Evolutionary conservation across 2,329 filamentous ascomycete species (phyloP).

Genomic region (Amauroascus niger): DNA sequence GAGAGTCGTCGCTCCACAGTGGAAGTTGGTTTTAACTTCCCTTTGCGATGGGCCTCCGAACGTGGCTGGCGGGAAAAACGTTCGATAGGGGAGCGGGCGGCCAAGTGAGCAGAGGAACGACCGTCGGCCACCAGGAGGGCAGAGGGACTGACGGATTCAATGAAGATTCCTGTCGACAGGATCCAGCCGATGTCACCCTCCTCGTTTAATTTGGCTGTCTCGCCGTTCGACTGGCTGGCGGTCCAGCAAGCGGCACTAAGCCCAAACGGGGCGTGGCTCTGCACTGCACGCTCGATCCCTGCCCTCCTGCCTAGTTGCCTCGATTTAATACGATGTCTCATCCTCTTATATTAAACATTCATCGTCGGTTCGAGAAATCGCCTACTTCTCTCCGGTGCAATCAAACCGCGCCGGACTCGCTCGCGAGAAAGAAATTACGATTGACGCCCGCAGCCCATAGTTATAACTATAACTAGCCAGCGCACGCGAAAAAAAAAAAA

Average conservation of each 20-base stretch:
- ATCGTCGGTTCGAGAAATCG: not conserved
- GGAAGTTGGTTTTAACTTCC: no score
- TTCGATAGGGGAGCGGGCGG: not conserved
- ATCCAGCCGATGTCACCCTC: slow-evolving; percentile 8
- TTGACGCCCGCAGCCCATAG: no score
- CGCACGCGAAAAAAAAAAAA: no score
- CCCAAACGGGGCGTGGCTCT: not conserved
- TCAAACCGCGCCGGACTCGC: not conserved
- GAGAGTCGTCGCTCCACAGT: not conserved
- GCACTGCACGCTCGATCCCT: not conserved
- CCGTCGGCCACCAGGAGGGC: not conserved
- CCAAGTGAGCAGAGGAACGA: not conserved
- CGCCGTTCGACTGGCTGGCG: not conserved
- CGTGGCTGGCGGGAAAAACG: not conserved
- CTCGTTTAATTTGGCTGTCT: slow-evolving; percentile 5
- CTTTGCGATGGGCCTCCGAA: not conserved
- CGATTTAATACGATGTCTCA: slow-evolving; percentile 6
- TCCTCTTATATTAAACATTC: slow-evolving; percentile 1
- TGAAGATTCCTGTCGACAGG: not conserved
- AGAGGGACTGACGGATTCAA: not conserved
- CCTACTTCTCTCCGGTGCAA: not conserved
- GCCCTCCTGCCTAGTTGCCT: not conserved
- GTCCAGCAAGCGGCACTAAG: not conserved
- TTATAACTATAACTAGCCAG: no score
- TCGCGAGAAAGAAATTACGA: not conserved